Percentiles rank a stretch among this genome's conserved stretches.
Conservation (phyloP, 768 basidiomycete species). For the Kwoniella bestiolae region DNA sequence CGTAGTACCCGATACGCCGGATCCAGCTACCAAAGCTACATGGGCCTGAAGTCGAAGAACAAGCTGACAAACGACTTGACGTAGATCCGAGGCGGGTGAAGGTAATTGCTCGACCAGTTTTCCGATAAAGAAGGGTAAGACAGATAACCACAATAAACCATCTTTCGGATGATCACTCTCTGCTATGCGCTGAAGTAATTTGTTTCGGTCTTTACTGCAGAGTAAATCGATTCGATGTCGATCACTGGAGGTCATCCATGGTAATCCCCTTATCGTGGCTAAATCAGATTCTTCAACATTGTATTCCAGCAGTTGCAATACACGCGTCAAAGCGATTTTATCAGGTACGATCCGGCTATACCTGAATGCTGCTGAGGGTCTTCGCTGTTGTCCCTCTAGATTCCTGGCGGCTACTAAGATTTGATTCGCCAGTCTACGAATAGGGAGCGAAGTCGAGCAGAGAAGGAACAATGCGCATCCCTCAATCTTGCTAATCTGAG, state of each 20-base stretch:
- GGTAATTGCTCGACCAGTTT: conserved; percentile 36
- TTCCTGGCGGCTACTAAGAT: conserved; percentile 62
- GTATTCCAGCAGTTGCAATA: conserved; percentile 37
- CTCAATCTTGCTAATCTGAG: conserved; percentile 62
- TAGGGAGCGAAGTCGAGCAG: conserved; percentile 64
- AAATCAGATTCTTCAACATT: conserved; percentile 36
- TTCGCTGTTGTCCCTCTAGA: conserved; percentile 36
- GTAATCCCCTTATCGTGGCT: conserved; percentile 32
- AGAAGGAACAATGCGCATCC: conserved; percentile 70
- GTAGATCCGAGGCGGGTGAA: conserved; percentile 34
- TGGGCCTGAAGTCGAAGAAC: conserved; percentile 49
- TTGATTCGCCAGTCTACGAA: conserved; percentile 69
- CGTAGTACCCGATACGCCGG: conserved; percentile 14
- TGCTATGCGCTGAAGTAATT: conserved; percentile 43
- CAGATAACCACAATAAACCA: conserved; percentile 47
- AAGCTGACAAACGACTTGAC: conserved; percentile 34
- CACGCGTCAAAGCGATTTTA: conserved; percentile 29
- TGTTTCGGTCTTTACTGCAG: conserved; percentile 28
- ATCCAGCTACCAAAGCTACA: conserved; percentile 40
- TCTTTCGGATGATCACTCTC: conserved; percentile 52
- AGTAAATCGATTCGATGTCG: conserved; percentile 42
- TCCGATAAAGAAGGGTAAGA: conserved; percentile 44
- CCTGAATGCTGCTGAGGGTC: conserved; percentile 47
- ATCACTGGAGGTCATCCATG: conserved; percentile 45
- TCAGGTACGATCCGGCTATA: conserved; percentile 38